Evolutionary conservation across 1,139 yeast genomes (phyloP), one percentile per base, ranked within the genome.

Genomic region (Kodamaea fungicola): DNA sequence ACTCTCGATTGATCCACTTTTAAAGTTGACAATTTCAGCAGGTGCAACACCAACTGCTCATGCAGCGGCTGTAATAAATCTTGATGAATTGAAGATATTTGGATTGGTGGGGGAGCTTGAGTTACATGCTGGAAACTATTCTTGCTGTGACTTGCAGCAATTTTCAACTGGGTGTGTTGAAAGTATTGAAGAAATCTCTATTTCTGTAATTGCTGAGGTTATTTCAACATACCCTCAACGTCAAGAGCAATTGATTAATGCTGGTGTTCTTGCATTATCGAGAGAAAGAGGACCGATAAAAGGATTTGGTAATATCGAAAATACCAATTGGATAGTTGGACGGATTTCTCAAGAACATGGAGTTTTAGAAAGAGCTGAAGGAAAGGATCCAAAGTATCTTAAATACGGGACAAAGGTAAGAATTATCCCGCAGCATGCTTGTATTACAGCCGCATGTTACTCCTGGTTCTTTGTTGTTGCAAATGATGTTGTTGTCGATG

Each of bases 11-110:
- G 55, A 51, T 33, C 56, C 67, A 1, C 45, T 31, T 22, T 57
- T 49, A 56, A 44, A 52, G 12, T 59, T 74, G 39, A 67, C 59
- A 26, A 60, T 76, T 27, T 78, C 83, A 1, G 86, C 83, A 9
- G 95, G 95, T 9, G 89, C 94, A 1, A 83, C 95, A 0, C 94
- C 94, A 31, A 85, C 94, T 0, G 80, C 86, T 2, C 88, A 82
- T 49, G 77, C 87, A 0, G 67, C 84, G 2, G 68, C 65, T 32
- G 30, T 46, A 10, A 45, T 62, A 25, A 51, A 59, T 1, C 13
- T 31, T 2, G 48, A 40, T 16, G 66, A 57, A 32, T 43, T 59
- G 32, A 46, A 39, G 32, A 26, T 40, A 0, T 34, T 42, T n/a
- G 43, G 52, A n/a, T 50, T 77, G 28, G 49, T 58, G 21, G 83